phyloP scores from a whole-genome alignment of 2,329 filamentous ascomycete species.

The Colletotrichum sp. region DNA sequence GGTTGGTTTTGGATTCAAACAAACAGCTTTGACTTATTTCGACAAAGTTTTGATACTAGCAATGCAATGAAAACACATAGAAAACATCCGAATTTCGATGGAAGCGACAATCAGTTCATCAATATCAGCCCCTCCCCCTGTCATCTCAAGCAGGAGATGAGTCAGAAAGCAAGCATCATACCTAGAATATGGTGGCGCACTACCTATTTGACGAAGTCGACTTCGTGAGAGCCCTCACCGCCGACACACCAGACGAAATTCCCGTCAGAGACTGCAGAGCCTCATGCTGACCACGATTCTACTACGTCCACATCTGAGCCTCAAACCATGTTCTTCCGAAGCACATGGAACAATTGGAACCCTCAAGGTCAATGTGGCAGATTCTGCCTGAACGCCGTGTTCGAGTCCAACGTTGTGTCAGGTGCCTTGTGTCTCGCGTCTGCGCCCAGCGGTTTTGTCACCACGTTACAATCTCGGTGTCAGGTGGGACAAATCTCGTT shows the following conservation, averaged over 20 bases:
- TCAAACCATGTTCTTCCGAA: not conserved
- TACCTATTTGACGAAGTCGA: not conserved
- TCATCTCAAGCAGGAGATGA: not conserved
- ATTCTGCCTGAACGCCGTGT: not conserved
- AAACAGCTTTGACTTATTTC: not conserved
- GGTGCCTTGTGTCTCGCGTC: not conserved
- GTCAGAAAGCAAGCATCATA: not conserved
- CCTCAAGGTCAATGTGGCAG: not conserved
- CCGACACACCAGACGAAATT: not conserved
- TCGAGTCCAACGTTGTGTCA: not conserved
- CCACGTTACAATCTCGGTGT: not conserved
- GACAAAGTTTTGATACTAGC: not conserved
- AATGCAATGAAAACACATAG: not conserved
- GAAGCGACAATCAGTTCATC: not conserved
- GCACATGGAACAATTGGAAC: not conserved
- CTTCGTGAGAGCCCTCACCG: not conserved
- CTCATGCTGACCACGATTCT: not conserved
- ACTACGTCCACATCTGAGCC: not conserved
- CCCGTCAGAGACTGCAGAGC: not conserved
- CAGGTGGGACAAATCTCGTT: not conserved
- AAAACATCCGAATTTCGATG: not conserved
- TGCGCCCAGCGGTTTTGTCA: not conserved
- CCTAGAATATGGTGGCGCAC: not conserved
- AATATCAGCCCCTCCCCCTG: not conserved
- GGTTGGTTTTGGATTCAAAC: not conserved